phyloP scores from a whole-genome alignment of 164 flowering plant species.

The Protea cynaroides region DNA sequence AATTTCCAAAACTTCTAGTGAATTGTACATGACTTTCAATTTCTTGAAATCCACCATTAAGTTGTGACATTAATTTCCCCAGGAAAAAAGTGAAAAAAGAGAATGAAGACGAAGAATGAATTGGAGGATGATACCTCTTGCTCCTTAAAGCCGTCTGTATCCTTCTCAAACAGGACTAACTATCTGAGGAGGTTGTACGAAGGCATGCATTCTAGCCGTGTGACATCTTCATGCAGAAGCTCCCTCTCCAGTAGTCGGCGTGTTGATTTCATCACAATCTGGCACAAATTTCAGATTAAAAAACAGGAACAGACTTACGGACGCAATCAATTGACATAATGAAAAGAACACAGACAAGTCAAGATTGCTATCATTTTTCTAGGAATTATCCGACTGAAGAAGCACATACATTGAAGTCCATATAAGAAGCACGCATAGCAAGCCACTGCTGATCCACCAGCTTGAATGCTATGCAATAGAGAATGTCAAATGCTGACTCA shows the following conservation, averaged over 20 bases:
- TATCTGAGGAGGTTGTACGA: slow-evolving; percentile 54
- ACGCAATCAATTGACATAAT: too few relatives aligned
- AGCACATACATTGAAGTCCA: slow-evolving; percentile 31
- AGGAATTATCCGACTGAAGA: not conserved
- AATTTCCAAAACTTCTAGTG: not conserved
- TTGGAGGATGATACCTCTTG: not conserved
- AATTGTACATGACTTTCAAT: not conserved
- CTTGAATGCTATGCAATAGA: slow-evolving; percentile 33
- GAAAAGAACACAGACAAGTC: too few relatives aligned
- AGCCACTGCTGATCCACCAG: slow-evolving; percentile 37
- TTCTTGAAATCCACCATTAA: not conserved
- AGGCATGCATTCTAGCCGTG: slow-evolving; percentile 66
- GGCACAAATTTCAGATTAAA: not conserved
- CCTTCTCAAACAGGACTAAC: not conserved
- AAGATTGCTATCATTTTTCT: not conserved
- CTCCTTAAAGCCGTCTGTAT: not conserved
- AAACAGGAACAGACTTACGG: too few relatives aligned
- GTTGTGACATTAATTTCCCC: not conserved
- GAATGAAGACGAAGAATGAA: not conserved
- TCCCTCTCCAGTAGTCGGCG: slow-evolving; percentile 67
- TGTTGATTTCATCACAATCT: slow-evolving; percentile 80
- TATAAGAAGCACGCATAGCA: slow-evolving; percentile 32
- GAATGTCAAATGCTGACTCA: slow-evolving; percentile 27
- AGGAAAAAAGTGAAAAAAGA: not conserved
- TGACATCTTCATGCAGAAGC: slow-evolving; percentile 54